phyloP scores from a whole-genome alignment of 768 basidiomycete genomes.

The Lentinula raphanica region DNA sequence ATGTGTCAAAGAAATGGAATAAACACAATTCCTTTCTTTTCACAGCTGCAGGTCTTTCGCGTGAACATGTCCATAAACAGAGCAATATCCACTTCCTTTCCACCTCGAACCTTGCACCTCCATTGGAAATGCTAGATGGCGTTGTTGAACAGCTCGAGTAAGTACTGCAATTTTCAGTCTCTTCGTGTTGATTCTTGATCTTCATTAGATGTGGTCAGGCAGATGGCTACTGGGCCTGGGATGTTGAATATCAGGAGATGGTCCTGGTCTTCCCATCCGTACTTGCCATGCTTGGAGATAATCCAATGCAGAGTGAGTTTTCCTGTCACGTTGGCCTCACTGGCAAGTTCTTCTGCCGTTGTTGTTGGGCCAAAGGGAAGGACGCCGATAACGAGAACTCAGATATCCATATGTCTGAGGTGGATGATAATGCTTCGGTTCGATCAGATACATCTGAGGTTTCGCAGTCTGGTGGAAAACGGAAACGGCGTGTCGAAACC shows the following conservation, averaged over 20 bases:
- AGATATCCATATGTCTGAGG: too few relatives aligned
- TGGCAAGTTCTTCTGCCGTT: constrained; percentile 15
- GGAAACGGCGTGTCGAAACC: too few relatives aligned
- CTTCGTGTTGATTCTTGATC: neutral
- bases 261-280: constrained; percentile 14
- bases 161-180: neutral
- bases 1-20: constrained; percentile 18
- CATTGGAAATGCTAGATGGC: constrained; percentile 19
- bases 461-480: too few relatives aligned
- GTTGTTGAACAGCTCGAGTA: constrained; percentile 12
- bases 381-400: neutral
- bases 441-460: too few relatives aligned
- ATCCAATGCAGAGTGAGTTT: constrained; percentile 14
- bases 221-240: constrained; percentile 13
- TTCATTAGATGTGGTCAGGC: constrained; percentile 3
- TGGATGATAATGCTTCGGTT: too few relatives aligned
- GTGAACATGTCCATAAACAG: neutral
- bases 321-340: constrained; percentile 15
- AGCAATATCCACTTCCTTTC: too few relatives aligned
- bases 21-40: constrained; percentile 12
- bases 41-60: neutral
- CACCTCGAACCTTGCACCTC: constrained; percentile 14
- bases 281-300: too few relatives aligned
- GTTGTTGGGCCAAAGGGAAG: constrained; percentile 14
- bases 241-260: constrained; percentile 9